Base-by-base conservation (phyloP, 1,284 basidiomycete species). In the Pyrrhoderma lamaoense region DNA sequence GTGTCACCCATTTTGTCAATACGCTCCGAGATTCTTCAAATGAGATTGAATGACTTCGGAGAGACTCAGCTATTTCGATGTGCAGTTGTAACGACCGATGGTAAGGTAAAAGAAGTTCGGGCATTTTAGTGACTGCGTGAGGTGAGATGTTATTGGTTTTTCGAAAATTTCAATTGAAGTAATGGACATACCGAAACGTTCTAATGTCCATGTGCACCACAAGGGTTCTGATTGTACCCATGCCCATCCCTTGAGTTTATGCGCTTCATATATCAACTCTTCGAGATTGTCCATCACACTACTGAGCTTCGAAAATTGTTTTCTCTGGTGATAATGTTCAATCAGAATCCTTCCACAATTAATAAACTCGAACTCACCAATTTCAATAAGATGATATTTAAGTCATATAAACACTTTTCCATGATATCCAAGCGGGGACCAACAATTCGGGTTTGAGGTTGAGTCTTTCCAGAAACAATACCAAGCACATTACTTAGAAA, bases 161-260 rank as follows among this genome's bases (percentile, higher is more conserved):
- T 5, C 9, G 37, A 13, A 37, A 52, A 38, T 35, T 37, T n/a
- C n/a, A n/a, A n/a, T n/a, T n/a, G 35, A 23, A 37, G 4, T 38
- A 27, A 36, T 13, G 16, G 8, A 59, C 75, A 38, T 58, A 85
- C 86, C 85, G 54, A 89, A 88, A 63, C 76, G 82, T 58, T 85
- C 82, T 22, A 90, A 64, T 1, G 87, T 71, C 87, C 88, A 90
- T 9, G 86, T 88, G 22, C 76, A 69, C 87, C 87, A 89, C 40
- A 90, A 67, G 0, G 83, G 79, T 54, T 88, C 83, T 54, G 79
- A 70, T 3, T 69, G 65, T 1, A 79, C 80, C 78, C 82, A 89
- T 56, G 69, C 67, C 69, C 76, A 79, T 0, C 86, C 86, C 61
- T 85, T 88, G 13, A 69, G 65, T 61, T 76, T 83, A 58, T 79